These are phyloP conservation scores for Erigeron canadensis DNA, from an alignment of 129 eudicot species.

Conservation along the genomic window DNA sequence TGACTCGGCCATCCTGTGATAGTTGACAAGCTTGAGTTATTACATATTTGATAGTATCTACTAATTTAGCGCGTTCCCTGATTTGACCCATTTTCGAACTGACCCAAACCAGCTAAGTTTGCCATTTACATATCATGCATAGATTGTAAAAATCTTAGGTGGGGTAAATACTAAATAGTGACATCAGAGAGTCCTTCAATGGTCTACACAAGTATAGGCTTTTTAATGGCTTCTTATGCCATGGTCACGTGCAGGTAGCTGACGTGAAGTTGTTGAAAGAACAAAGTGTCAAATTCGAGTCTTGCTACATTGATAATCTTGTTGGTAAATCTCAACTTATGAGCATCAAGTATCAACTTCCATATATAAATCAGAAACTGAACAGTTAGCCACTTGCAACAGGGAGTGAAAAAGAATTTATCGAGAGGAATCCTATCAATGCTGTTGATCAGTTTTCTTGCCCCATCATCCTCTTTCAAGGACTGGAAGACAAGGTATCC, in stretches of 20 bases:
- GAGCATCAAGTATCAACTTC: not conserved
- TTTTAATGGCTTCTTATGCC: not conserved
- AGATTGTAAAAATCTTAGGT: not conserved
- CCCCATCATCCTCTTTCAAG: slow-evolving; percentile 54
- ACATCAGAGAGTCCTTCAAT: not conserved
- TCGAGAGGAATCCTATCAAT: slow-evolving; percentile 43
- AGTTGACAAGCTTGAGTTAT: not conserved
- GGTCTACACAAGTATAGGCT: too few relatives aligned
- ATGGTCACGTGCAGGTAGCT: slow-evolving; percentile 38
- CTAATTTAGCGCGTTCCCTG: not conserved
- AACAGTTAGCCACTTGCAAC: slow-evolving; percentile 17
- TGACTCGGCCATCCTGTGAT: not conserved
- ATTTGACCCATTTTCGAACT: not conserved
- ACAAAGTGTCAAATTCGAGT: slow-evolving; percentile 43
- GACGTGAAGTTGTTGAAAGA: slow-evolving; percentile 39
- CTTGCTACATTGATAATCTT: slow-evolving; percentile 42
- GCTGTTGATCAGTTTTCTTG: slow-evolving; percentile 43
- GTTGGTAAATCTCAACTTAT: slow-evolving; percentile 26
- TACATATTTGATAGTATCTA: not conserved
- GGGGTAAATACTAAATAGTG: not conserved
- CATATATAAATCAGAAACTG: not conserved
- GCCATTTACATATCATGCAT: not conserved
- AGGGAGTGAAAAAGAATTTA: slow-evolving; percentile 36
- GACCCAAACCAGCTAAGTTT: not conserved
- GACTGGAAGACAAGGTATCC: slow-evolving; percentile 49